A percentile compares a stretch with the other conserved stretches of the same genome.
phyloP scores from a whole-genome alignment of 371 early-diverging fungal genomes.

The Apophysomyces ossiformis region DNA sequence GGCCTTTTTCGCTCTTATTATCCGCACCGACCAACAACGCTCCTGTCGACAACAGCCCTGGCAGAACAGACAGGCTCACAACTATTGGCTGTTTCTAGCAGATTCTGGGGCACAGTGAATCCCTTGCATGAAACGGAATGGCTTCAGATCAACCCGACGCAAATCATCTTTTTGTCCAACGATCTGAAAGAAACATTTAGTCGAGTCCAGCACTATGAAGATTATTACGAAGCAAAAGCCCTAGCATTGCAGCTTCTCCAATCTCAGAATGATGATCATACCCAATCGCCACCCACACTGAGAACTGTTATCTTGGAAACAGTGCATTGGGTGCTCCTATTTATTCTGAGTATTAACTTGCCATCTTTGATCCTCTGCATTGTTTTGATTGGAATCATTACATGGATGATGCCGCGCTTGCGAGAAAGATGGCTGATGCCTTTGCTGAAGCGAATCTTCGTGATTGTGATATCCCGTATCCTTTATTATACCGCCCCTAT shows the following conservation, averaged over 20 bases:
- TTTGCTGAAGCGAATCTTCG: constrained; percentile 23
- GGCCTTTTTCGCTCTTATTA: constrained; percentile 13
- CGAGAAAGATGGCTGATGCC: constrained; percentile 37
- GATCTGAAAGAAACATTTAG: constrained; percentile 5
- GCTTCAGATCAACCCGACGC: constrained; percentile 25
- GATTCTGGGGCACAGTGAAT: constrained; percentile 39
- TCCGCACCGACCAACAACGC: background rate
- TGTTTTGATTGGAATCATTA: constrained; percentile 28
- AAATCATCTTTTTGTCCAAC: constrained; percentile 19
- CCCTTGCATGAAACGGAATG: constrained; percentile 26
- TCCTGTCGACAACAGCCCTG: background rate
- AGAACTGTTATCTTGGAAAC: constrained; percentile 11
- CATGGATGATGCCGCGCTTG: constrained; percentile 37
- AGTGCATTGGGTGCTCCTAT: background rate
- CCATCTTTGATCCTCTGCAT: constrained; percentile 35
- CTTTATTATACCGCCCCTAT: constrained; percentile 14
- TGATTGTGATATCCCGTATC: constrained; percentile 11
- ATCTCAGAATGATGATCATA: background rate
- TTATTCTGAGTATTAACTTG: constrained; percentile 28
- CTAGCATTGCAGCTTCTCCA: background rate
- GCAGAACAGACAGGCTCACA: constrained; percentile 7
- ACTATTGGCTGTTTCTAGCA: constrained; percentile 20
- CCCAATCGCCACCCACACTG: constrained; percentile 16
- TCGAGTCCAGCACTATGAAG: constrained; percentile 18
- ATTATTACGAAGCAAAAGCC: constrained; percentile 16